Evolutionary conservation across 2,329 filamentous ascomycete species (phyloP), one percentile per base, ranked within the genome.

Genomic region (Penicillium sp.): DNA sequence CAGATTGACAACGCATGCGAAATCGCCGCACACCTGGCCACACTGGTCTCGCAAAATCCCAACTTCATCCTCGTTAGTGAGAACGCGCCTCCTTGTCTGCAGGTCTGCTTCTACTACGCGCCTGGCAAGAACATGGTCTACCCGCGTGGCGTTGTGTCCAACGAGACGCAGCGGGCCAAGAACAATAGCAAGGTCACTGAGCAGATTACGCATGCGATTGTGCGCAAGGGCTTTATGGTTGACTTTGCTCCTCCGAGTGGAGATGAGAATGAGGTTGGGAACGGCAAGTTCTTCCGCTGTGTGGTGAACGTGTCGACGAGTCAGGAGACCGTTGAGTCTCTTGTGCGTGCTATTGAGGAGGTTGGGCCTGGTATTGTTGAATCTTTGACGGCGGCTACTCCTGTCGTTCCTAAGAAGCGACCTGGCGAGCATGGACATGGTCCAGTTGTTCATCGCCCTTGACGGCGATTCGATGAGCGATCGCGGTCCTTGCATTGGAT

Each of bases 91-190:
- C 91, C 91, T 0, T 98, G 94, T 77, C 79, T 96, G 72, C 95
- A 98, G 78, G 90, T 98, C 22, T 97, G 94, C 80, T 98, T 98
- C 75, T 96, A 96, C 74, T 92, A 90, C 69, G 86, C 88, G 0
- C 85, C 85, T 0, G 79, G 79, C 1, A 85, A 87, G 2, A 68
- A 75, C 58, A 63, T 89, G 56, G 70, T 75, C 1, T 74, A 75
- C 58, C 67, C 69, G 16, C 66, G 68, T 4, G 71, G 66, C 10
- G 50, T 69, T 24, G 71, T 72, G 10, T 68, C 68, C 2, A 69
- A 70, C 13, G 78, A 80, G 52, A 56, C 66, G 59, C 57, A 77
- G 65, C 60, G 75, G 66, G 64, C 73, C 62, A 76, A 79, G 56
- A 73, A 71, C 53, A 89, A 88, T 70, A 83, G 82, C 53, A 77